phyloP scores from a whole-genome alignment of 2,329 filamentous ascomycete genomes.

The Cercospora sesami region DNA sequence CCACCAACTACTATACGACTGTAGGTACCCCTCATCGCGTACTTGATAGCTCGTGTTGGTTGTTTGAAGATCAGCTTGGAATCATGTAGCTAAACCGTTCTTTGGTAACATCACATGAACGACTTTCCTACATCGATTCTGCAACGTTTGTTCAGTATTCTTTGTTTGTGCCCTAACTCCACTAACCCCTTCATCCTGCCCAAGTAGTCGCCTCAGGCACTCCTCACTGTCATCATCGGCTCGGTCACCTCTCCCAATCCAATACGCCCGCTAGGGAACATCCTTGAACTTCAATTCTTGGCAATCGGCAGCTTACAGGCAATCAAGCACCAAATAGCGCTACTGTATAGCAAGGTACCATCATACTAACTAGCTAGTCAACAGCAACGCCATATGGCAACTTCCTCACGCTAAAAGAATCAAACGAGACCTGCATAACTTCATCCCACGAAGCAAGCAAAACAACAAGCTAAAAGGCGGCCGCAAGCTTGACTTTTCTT shows the following conservation, averaged over 20 bases:
- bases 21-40: not conserved
- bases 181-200: not conserved
- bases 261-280: not conserved
- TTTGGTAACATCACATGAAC: not conserved
- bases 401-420: not conserved
- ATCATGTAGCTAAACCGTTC: not conserved
- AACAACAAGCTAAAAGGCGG: not conserved
- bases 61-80: not conserved
- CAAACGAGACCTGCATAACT: not conserved
- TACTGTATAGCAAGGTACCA: not conserved
- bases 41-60: not conserved
- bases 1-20: not conserved
- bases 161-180: not conserved
- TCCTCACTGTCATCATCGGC: constrained; percentile 2
- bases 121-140: not conserved
- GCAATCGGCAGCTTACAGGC: not conserved
- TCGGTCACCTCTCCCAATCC: not conserved
- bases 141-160: not conserved
- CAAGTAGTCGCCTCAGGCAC: not conserved
- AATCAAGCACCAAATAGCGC: not conserved
- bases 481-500: not conserved
- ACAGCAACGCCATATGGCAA: not conserved
- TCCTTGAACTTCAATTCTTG: not conserved
- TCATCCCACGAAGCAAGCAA: not conserved
- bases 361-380: not conserved